Base-by-base conservation (phyloP, 169 alveolate genomes). In the Plasmodium inui region DNA sequence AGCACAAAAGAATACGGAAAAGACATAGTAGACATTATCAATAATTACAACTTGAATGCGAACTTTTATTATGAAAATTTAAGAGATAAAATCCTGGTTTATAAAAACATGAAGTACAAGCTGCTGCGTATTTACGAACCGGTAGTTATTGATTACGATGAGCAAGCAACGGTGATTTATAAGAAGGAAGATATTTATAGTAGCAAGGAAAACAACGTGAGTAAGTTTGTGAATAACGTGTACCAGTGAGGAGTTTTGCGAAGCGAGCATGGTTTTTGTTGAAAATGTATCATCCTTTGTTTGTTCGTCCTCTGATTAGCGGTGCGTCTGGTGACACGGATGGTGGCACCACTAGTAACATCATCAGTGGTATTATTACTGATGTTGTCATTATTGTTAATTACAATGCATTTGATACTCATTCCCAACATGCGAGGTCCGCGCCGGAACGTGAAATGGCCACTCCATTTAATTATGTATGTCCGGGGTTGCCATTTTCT, bases 161-260 rank as follows among this genome's bases (percentile, higher is more conserved):
- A 88, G 50, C 94, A 88, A 79, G 94, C 94, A 57, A 88, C 94
- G 12, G 94, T 88, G n/a, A 88, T 88, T 34, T 88, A 88, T 88
- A 88, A 78, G 82, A 88, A 88, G 73, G 94, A 79, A 22, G 94
- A 88, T 79, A 88, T 88, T 78, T 88, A 88, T 88, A 88, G 67
- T 46, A 80, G 80, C 50, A 88, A 67, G 72, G 94, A 88, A 79
- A 88, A 88, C 32, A 80, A 88, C 46, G 88, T 88, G n/a, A 78
- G 82, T 80, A 79, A 79, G 37, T 88, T 88, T 88, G 94, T 88
- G 74, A 88, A 88, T 88, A 88, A 88, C 50, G 89, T 88, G n/a
- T 88, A 88, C 50, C 90, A 88, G 19, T 88, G 70, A 86, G 34
- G 1, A 26, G n/a, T 44, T 44, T 8, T 8, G 32, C 30, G n/a